Conservation (phyloP, 805 yeast species). For the Candida loeiensis region DNA sequence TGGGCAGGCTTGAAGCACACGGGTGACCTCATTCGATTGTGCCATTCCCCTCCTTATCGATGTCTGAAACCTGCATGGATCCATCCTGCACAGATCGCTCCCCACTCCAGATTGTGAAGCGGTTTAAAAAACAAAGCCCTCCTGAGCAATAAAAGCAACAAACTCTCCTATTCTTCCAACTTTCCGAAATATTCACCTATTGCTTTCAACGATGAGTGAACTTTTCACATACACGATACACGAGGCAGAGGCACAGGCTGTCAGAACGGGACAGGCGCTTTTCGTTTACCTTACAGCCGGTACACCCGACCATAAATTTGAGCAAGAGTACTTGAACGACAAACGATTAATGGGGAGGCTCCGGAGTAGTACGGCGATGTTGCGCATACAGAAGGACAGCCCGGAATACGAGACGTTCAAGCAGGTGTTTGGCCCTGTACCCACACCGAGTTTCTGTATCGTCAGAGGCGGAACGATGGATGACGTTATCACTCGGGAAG, state of each 20-base stretch:
- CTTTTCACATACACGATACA: slow-evolving; percentile 21
- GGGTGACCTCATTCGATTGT: too few species aligned
- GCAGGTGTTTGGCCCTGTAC: slow-evolving; percentile 51
- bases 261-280: slow-evolving; percentile 18
- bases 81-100: background rate
- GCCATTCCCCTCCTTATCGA: slow-evolving; percentile 1
- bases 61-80: too few species aligned
- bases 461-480: slow-evolving; percentile 50
- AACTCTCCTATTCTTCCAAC: too few species aligned
- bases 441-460: slow-evolving; percentile 55
- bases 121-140: background rate
- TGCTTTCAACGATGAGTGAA: slow-evolving; percentile 6
- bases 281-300: slow-evolving; percentile 21
- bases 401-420: slow-evolving; percentile 35
- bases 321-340: slow-evolving; percentile 12
- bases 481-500: slow-evolving; percentile 30
- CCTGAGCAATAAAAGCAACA: slow-evolving; percentile 1
- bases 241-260: slow-evolving; percentile 21
- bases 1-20: too few species aligned
- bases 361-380: slow-evolving; percentile 10
- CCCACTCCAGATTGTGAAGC: slow-evolving; percentile 1
- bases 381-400: slow-evolving; percentile 17
- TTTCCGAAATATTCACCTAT: too few species aligned
- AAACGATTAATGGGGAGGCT: background rate
- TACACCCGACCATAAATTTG: slow-evolving; percentile 14